Conservation (phyloP, 2,329 filamentous ascomycete species). For the Chalaropsis thielavioides region DNA sequence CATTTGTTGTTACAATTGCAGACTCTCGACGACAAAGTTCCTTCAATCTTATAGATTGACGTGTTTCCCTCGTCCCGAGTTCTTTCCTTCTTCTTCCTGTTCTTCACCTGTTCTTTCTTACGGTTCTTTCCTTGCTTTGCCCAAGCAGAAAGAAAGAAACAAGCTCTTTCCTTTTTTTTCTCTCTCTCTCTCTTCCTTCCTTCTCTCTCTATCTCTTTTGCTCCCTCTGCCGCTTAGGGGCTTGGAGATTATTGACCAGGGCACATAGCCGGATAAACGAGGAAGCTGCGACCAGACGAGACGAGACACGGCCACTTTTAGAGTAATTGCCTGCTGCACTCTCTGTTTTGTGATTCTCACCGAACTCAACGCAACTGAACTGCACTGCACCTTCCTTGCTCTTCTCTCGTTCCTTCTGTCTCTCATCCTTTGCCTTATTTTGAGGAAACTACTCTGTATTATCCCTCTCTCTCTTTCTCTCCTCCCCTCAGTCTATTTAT, state of each 20-base stretch:
- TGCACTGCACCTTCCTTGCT: slow-evolving; percentile 9
- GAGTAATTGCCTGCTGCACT: slow-evolving; percentile 12
- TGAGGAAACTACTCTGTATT: slow-evolving; percentile 3
- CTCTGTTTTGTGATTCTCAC: slow-evolving; percentile 8
- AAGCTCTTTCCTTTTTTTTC: not conserved
- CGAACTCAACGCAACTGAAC: not conserved
- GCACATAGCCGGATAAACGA: slow-evolving; percentile 14
- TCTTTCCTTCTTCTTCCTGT: slow-evolving; percentile 7
- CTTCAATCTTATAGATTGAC: slow-evolving; percentile 9
- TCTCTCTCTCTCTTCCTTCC: not conserved
- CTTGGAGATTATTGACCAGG: slow-evolving; percentile 19
- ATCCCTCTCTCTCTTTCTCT: not conserved
- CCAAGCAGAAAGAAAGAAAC: not conserved
- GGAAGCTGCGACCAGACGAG: slow-evolving; percentile 12
- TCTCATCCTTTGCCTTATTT: slow-evolving; percentile 8
- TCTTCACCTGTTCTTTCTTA: slow-evolving; percentile 5
- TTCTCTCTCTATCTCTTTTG: slow-evolving; percentile 8
- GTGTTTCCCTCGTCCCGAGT: not conserved
- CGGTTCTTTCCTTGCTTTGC: slow-evolving; percentile 3
- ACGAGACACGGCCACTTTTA: slow-evolving; percentile 7
- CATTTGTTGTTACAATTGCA: slow-evolving; percentile 10
- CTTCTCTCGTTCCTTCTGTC: slow-evolving; percentile 11
- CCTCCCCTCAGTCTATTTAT: slow-evolving; percentile 2
- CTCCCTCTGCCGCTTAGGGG: not conserved
- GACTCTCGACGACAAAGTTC: slow-evolving; percentile 3